Evolutionary conservation across 73 alveolate genomes (phyloP).

Genomic region (Blepharisma stoltei): DNA sequence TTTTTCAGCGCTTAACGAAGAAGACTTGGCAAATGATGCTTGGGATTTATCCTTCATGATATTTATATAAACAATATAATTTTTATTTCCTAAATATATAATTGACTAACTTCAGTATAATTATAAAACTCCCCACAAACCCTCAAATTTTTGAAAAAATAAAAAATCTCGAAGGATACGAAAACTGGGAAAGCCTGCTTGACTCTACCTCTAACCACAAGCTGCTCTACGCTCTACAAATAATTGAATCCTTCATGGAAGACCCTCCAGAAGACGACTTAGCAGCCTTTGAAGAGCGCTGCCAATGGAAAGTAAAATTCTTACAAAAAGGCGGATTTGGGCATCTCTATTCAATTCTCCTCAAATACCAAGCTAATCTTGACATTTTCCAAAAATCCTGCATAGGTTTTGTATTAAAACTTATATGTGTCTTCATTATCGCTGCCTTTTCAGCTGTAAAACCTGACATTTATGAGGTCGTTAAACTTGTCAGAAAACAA

Average conservation of each 20-base stretch:
- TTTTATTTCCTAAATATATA: too few relatives aligned
- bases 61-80: too few relatives aligned
- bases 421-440: constrained; percentile 36
- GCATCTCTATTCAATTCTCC: constrained; percentile 19
- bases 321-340: constrained; percentile 39
- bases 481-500: constrained; percentile 32
- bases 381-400: constrained; percentile 39
- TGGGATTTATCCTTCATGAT: too few relatives aligned
- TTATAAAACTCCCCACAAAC: constrained; percentile 55
- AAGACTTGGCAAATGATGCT: constrained; percentile 57
- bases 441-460: constrained; percentile 46
- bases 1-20: constrained; percentile 36
- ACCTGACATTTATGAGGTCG: constrained; percentile 45
- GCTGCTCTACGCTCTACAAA: constrained; percentile 61
- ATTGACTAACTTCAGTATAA: too few relatives aligned
- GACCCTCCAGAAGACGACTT: constrained; percentile 30
- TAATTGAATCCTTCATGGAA: constrained; percentile 67
- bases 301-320: constrained; percentile 44
- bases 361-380: constrained; percentile 31
- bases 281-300: constrained; percentile 15
- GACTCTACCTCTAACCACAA: constrained; percentile 55
- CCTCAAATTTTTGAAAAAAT: constrained; percentile 54
- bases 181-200: constrained; percentile 56
- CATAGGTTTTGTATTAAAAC: constrained; percentile 39
- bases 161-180: constrained; percentile 33